phyloP scores from a whole-genome alignment of 495 filamentous ascomycete genomes.

The Penicillium turbatum region DNA sequence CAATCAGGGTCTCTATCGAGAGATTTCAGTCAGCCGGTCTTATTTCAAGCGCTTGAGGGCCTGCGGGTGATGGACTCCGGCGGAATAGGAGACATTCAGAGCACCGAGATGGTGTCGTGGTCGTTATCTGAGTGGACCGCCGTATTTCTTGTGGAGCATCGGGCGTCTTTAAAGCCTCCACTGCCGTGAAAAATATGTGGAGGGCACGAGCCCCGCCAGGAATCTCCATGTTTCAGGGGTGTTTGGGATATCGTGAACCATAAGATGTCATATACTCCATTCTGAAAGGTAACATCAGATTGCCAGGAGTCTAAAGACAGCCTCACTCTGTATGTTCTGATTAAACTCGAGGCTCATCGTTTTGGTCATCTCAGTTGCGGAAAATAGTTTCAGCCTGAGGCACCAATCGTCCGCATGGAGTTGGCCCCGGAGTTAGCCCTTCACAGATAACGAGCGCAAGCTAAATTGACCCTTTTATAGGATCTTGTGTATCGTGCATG shows the following conservation, averaged over 20 bases:
- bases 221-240: neutral
- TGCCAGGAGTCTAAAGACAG: too few species aligned
- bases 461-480: neutral
- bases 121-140: constrained; percentile 1
- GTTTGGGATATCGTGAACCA: neutral
- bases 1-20: neutral
- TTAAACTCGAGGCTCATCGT: too few species aligned
- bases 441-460: constrained; percentile 13
- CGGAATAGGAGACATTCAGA: neutral
- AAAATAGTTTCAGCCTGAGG: neutral
- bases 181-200: neutral
- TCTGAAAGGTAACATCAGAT: neutral
- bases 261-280: neutral
- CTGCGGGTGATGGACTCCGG: neutral
- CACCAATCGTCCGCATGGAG: neutral
- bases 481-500: neutral
- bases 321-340: too few species aligned
- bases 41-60: neutral
- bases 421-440: constrained; percentile 1
- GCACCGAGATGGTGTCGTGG: neutral
- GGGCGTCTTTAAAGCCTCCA: constrained; percentile 4
- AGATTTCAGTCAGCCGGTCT: neutral
- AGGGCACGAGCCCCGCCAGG: neutral
- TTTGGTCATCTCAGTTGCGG: neutral
- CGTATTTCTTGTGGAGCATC: neutral